Conservation (phyloP, 495 filamentous ascomycete genomes). For the Podospora bellae-mahoneyi region DNA sequence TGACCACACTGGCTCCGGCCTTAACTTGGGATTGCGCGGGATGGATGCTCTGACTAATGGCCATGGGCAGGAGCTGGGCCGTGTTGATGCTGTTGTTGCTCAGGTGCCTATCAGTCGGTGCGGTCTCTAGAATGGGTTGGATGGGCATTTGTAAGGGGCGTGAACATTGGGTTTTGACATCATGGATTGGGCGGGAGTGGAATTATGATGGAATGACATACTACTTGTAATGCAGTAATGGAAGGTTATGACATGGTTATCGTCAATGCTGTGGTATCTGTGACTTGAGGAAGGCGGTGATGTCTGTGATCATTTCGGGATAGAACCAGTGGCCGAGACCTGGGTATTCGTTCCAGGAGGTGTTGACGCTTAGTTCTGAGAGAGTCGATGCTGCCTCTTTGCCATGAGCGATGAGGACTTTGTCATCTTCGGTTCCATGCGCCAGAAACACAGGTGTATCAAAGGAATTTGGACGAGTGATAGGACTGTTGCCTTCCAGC, state of each 20-base stretch:
- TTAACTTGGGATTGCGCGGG: constrained; percentile 62
- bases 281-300: constrained; percentile 37
- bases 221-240: constrained; percentile 16
- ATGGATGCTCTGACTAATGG: constrained; percentile 64
- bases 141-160: neutral
- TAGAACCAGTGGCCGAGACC: constrained; percentile 54
- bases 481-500: constrained; percentile 11
- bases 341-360: constrained; percentile 44
- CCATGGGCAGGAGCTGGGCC: constrained; percentile 53
- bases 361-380: constrained; percentile 33
- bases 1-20: constrained; percentile 57
- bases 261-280: constrained; percentile 8
- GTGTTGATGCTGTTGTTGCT: constrained; percentile 49
- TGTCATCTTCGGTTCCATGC: constrained; percentile 49
- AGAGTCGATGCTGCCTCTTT: constrained; percentile 36
- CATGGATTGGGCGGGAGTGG: neutral
- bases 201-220: neutral
- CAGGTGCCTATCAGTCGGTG: constrained; percentile 40
- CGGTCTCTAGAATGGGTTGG: constrained; percentile 17
- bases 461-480: constrained; percentile 10
- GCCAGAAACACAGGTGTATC: constrained; percentile 48
- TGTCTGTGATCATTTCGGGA: constrained; percentile 46
- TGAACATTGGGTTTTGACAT: constrained; percentile 2
- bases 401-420: constrained; percentile 41
- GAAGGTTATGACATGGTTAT: constrained; percentile 11